phyloP scores from a whole-genome alignment of 2,329 filamentous ascomycete species.

The Hysterium pulicare region DNA sequence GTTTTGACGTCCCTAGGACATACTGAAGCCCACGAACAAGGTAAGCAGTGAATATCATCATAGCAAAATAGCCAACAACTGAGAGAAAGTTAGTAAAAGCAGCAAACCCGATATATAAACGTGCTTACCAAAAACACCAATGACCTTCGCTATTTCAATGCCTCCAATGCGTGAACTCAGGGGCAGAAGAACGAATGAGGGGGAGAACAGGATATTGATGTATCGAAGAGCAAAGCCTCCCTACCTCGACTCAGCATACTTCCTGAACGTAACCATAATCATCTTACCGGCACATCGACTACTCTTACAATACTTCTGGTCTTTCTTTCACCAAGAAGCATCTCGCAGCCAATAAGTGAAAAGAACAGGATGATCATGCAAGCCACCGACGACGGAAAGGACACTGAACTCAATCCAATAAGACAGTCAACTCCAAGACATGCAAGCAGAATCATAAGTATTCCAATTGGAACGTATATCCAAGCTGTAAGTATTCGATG shows the following conservation, averaged over 20 bases:
- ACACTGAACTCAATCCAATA: slow-evolving; percentile 46
- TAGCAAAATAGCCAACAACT: slow-evolving; percentile 56
- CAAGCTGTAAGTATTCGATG: slow-evolving; percentile 36
- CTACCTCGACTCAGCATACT: slow-evolving; percentile 26
- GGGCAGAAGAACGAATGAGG: slow-evolving; percentile 58
- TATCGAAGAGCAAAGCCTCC: slow-evolving; percentile 57
- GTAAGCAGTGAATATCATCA: slow-evolving; percentile 54
- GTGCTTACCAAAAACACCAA: slow-evolving; percentile 55
- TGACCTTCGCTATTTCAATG: slow-evolving; percentile 57
- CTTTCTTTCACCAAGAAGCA: slow-evolving; percentile 46
- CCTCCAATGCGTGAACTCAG: slow-evolving; percentile 54
- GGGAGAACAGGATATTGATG: slow-evolving; percentile 59
- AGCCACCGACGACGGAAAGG: slow-evolving; percentile 60
- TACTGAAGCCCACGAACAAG: slow-evolving; percentile 54
- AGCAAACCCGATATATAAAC: background rate
- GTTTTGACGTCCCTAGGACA: slow-evolving; percentile 51
- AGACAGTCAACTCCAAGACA: slow-evolving; percentile 43
- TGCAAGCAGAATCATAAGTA: slow-evolving; percentile 37
- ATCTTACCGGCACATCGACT: slow-evolving; percentile 53
- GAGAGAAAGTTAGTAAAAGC: background rate
- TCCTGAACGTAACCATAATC: background rate
- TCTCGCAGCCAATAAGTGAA: slow-evolving; percentile 47
- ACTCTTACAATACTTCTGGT: slow-evolving; percentile 49
- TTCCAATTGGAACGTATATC: slow-evolving; percentile 50
- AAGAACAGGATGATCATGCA: slow-evolving; percentile 56